Percentiles rank a stretch among this genome's conserved stretches.
phyloP scores from a whole-genome alignment of 78 protist genomes.

The Mantamonas sphyraenae region DNA sequence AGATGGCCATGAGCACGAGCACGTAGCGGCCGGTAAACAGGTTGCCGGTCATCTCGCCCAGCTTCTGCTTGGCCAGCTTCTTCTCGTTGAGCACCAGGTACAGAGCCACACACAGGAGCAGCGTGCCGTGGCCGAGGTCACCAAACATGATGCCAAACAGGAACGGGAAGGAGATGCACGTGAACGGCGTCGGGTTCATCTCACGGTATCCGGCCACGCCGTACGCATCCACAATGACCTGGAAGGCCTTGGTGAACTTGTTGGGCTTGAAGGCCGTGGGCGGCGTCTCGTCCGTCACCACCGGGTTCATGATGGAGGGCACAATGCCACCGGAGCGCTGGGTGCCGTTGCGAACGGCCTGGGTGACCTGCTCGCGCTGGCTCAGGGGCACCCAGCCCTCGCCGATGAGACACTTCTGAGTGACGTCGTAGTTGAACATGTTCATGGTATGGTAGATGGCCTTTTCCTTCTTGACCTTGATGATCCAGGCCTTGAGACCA shows the following conservation, averaged over 20 bases:
- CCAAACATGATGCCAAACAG: constrained; percentile 99
- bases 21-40: constrained; percentile 94
- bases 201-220: constrained; percentile 94
- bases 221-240: constrained; percentile 89
- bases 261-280: constrained; percentile 87
- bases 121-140: constrained; percentile 97
- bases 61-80: neutral
- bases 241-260: constrained; percentile 71
- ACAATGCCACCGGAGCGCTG: constrained; percentile 38
- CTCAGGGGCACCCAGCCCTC: constrained; percentile 88
- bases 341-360: constrained; percentile 1
- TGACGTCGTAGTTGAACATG: constrained; percentile 64
- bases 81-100: constrained; percentile 50
- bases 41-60: constrained; percentile 62
- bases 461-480: constrained; percentile 60
- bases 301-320: constrained; percentile 51
- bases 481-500: constrained; percentile 32
- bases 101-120: constrained; percentile 60
- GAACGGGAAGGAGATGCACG: constrained; percentile 99
- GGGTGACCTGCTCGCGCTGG: no score
- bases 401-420: constrained; percentile 60
- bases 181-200: constrained; percentile 78
- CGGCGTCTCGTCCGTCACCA: constrained; percentile 60
- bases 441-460: constrained; percentile 84
- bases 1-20: constrained; percentile 91